A percentile compares a stretch with the other conserved stretches of the same genome.
These are phyloP conservation scores for Claviceps maximensis DNA, from an alignment of 2,329 filamentous ascomycete genomes.

Conservation along the genomic window DNA sequence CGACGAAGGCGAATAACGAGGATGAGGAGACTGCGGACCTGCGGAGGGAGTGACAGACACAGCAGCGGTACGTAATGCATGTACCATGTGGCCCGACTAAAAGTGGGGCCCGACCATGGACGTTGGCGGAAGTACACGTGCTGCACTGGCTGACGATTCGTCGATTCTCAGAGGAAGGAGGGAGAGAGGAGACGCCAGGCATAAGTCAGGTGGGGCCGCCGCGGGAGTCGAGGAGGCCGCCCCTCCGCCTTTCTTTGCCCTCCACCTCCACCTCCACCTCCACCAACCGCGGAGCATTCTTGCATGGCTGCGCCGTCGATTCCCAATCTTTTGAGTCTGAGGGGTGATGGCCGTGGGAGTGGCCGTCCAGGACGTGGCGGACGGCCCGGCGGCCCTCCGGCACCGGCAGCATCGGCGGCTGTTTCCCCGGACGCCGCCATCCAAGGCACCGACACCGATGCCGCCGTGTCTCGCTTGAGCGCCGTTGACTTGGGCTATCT, in stretches of 20 bases:
- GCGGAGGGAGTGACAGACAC: too few relatives aligned
- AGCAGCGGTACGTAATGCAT: background rate
- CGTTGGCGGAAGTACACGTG: too few relatives aligned
- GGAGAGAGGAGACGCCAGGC: too few relatives aligned
- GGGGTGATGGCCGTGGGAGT: constrained; percentile 21
- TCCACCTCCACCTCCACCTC: background rate
- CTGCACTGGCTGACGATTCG: too few relatives aligned
- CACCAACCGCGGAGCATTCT: background rate
- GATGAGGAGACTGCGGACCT: background rate
- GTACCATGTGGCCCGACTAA: too few relatives aligned
- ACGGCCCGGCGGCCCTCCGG: constrained; percentile 20
- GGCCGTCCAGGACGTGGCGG: constrained; percentile 27
- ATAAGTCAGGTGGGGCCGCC: too few relatives aligned
- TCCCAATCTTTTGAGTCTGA: constrained; percentile 57
- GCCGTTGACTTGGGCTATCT: constrained; percentile 80
- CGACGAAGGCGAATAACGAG: background rate
- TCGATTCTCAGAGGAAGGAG: too few relatives aligned
- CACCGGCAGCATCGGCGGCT: constrained; percentile 16
- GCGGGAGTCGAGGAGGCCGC: background rate
- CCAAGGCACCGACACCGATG: constrained; percentile 84
- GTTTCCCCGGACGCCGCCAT: constrained; percentile 57
- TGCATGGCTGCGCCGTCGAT: constrained; percentile 61
- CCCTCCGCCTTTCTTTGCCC: background rate
- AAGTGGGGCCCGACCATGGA: too few relatives aligned
- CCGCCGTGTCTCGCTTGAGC: constrained; percentile 75